Evolutionary conservation across 352 stramenopile species (phyloP).

Genomic region (Globisporangium paddicum): DNA sequence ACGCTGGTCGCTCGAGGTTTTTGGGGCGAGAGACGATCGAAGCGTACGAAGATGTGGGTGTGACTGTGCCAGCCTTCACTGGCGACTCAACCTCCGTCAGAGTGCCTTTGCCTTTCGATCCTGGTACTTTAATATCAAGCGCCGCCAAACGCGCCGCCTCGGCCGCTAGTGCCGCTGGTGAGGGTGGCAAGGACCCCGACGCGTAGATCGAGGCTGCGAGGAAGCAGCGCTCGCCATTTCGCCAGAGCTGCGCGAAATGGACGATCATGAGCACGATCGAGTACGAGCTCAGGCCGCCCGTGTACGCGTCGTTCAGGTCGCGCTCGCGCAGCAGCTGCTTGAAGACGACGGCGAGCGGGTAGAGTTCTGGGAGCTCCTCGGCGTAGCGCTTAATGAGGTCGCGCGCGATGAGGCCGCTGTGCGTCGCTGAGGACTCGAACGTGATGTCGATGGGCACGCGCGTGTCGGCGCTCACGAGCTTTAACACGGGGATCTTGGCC

Average conservation of each 20-base stretch:
- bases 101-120: constrained; percentile 9
- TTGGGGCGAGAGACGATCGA: constrained; percentile 36
- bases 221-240: constrained; percentile 44
- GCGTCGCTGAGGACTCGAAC: constrained; percentile 76
- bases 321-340: constrained; percentile 89
- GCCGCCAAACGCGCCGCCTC: constrained; percentile 16
- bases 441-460: constrained; percentile 85
- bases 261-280: constrained; percentile 92
- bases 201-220: constrained; percentile 59
- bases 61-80: constrained; percentile 1
- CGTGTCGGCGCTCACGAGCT: constrained; percentile 69
- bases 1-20: constrained; percentile 23
- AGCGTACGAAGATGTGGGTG: constrained; percentile 58
- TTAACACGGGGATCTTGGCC: constrained; percentile 80
- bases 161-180: constrained; percentile 19
- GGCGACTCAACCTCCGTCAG: constrained; percentile 5
- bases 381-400: constrained; percentile 85
- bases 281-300: constrained; percentile 88
- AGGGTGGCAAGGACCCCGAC: constrained; percentile 42
- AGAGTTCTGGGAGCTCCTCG: constrained; percentile 81
- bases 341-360: constrained; percentile 86
- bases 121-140: constrained; percentile 9
- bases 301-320: constrained; percentile 90
- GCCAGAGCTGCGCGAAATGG: constrained; percentile 77
- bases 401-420: constrained; percentile 74